Evolutionary conservation across 441 rosid species (phyloP).

Genomic region (Manihot esculenta): DNA sequence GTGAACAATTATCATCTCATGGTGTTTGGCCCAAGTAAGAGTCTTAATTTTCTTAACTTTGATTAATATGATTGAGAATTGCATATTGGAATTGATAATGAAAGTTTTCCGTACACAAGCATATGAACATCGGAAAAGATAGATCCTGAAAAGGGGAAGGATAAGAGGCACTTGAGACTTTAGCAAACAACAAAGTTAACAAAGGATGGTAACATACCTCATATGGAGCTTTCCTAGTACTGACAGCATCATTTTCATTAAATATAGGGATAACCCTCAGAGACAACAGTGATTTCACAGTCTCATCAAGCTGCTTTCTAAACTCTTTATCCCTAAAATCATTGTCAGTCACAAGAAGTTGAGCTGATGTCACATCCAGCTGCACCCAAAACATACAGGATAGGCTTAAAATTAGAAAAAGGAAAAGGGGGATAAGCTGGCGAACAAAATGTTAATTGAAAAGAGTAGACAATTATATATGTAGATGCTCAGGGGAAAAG

Average conservation of each 20-base stretch:
- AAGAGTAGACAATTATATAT: neutral
- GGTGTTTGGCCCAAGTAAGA: neutral
- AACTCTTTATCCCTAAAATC: slow-evolving; percentile 78
- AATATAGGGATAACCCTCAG: slow-evolving; percentile 86
- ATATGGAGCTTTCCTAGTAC: slow-evolving; percentile 96
- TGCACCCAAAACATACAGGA: slow-evolving; percentile 28
- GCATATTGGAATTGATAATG: slow-evolving; percentile 8
- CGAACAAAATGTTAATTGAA: neutral
- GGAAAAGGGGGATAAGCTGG: neutral
- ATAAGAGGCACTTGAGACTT: neutral
- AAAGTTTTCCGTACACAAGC: neutral
- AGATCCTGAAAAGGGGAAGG: neutral
- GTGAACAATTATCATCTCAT: neutral
- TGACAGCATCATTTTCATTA: slow-evolving; percentile 97
- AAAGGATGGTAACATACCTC: slow-evolving; percentile 52
- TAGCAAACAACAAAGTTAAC: neutral
- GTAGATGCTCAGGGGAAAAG: neutral
- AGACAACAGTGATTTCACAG: slow-evolving; percentile 62
- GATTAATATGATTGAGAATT: neutral
- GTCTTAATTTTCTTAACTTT: neutral
- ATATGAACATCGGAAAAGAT: neutral
- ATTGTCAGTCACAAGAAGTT: slow-evolving; percentile 92
- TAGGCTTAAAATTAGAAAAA: neutral
- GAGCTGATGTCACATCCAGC: slow-evolving; percentile 96
- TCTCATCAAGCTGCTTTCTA: slow-evolving; percentile 79